These are phyloP conservation scores for Aspergillus latus DNA, from an alignment of 2,329 filamentous ascomycete species.

Conservation along the genomic window DNA sequence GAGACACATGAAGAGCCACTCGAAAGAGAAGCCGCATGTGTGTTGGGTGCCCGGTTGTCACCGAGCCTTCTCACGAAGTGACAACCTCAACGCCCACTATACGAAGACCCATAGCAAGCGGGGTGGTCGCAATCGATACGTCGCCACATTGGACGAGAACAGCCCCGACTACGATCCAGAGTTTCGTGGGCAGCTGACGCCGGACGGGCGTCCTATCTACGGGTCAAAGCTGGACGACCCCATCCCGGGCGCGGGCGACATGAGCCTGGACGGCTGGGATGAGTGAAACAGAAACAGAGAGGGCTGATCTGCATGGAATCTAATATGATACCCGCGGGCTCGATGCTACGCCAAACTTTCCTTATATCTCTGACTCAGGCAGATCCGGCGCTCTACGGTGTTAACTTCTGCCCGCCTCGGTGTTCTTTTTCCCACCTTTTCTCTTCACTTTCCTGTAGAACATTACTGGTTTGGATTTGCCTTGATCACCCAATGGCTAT, in stretches of 20 bases:
- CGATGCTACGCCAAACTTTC: slow-evolving; percentile 27
- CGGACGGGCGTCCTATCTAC: slow-evolving; percentile 44
- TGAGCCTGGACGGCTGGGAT: slow-evolving; percentile 36
- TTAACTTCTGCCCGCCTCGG: slow-evolving; percentile 13
- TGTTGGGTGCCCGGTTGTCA: slow-evolving; percentile 48
- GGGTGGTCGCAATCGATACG: slow-evolving; percentile 47
- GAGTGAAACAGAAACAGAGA: slow-evolving; percentile 23
- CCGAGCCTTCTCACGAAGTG: slow-evolving; percentile 44
- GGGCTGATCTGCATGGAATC: slow-evolving; percentile 25
- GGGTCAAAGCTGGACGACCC: slow-evolving; percentile 38
- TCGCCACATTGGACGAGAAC: slow-evolving; percentile 45
- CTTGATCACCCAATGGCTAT: slow-evolving; percentile 7
- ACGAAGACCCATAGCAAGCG: slow-evolving; percentile 50
- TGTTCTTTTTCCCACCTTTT: slow-evolving; percentile 3
- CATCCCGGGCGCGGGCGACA: slow-evolving; percentile 34
- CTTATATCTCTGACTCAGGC: slow-evolving; percentile 26
- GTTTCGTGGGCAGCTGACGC: slow-evolving; percentile 44
- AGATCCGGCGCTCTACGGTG: slow-evolving; percentile 26
- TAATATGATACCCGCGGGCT: slow-evolving; percentile 32
- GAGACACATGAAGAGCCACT: slow-evolving; percentile 50
- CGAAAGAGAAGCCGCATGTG: slow-evolving; percentile 44
- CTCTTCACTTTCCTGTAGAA: slow-evolving; percentile 10
- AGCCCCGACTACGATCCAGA: slow-evolving; percentile 46
- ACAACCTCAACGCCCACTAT: slow-evolving; percentile 49
- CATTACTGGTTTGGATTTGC: slow-evolving; percentile 6